Evolutionary conservation across 2,329 filamentous ascomycete species (phyloP).

Genomic region (Aspergillus hortae): DNA sequence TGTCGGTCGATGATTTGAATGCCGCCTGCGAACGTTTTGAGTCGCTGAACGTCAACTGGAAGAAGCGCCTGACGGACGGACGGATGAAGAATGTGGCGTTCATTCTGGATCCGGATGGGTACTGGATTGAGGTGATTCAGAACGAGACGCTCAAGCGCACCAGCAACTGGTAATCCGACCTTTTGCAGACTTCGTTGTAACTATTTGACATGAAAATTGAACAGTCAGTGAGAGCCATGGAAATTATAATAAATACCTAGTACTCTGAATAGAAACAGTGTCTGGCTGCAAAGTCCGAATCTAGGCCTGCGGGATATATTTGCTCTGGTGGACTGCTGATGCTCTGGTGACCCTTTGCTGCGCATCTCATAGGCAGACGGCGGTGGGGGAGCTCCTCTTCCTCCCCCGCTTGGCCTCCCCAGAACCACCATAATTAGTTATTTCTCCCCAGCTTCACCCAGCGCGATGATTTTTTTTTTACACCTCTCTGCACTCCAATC

Average conservation of each 20-base stretch:
- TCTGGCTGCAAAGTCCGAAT: background rate
- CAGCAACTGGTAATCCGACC: constrained; percentile 33
- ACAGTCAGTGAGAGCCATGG: too few species aligned
- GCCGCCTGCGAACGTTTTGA: constrained; percentile 86
- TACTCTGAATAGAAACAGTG: background rate
- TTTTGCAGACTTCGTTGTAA: background rate
- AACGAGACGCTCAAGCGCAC: constrained; percentile 53
- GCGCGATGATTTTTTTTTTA: background rate
- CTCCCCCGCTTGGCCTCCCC: background rate
- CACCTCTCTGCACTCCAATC: background rate
- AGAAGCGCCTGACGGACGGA: constrained; percentile 91
- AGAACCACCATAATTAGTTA: background rate
- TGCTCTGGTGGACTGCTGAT: background rate
- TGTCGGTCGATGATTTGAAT: constrained; percentile 84
- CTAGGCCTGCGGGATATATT: background rate
- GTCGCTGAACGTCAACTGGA: constrained; percentile 76
- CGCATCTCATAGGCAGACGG: background rate
- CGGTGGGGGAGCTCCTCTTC: background rate
- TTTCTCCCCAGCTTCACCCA: background rate
- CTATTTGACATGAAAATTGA: too few species aligned
- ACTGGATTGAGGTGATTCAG: constrained; percentile 75
- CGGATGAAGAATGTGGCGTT: constrained; percentile 92
- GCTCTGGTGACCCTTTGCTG: background rate
- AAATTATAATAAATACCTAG: too few species aligned
- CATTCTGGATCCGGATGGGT: constrained; percentile 79